These are phyloP conservation scores for Paecilomyces variotii DNA, from an alignment of 2,329 filamentous ascomycete genomes.

Conservation along the genomic window DNA sequence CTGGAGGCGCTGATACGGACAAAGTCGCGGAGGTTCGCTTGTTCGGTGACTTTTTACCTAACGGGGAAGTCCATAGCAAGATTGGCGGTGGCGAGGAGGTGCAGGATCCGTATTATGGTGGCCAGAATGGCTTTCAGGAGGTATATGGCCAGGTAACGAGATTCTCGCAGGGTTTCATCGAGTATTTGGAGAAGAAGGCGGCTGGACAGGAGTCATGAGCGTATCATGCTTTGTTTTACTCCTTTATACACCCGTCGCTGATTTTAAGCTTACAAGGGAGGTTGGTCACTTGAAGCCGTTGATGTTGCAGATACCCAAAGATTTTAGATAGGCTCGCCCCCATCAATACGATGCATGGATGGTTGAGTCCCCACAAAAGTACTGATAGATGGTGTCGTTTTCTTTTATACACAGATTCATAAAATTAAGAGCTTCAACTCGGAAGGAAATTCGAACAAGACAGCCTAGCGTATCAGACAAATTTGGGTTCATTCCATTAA, in stretches of 20 bases:
- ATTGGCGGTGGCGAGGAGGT: slow-evolving; percentile 57
- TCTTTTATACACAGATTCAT: neutral
- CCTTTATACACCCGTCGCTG: neutral
- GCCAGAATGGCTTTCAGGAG: slow-evolving; percentile 66
- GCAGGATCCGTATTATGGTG: slow-evolving; percentile 90
- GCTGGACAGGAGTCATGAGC: neutral
- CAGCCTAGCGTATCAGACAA: too few species aligned
- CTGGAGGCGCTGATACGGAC: slow-evolving; percentile 21
- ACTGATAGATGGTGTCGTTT: neutral
- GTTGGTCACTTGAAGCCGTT: neutral
- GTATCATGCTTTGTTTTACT: neutral
- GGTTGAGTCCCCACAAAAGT: neutral
- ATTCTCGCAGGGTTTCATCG: slow-evolving; percentile 70
- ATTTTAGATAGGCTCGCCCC: neutral
- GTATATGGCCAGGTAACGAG: slow-evolving; percentile 78
- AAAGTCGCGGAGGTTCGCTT: slow-evolving; percentile 57
- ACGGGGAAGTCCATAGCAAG: slow-evolving; percentile 34
- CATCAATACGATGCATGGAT: neutral
- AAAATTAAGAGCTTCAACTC: neutral
- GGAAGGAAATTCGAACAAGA: neutral
- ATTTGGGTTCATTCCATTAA: too few species aligned
- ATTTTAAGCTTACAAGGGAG: neutral
- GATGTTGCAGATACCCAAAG: neutral
- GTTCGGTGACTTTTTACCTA: slow-evolving; percentile 72
- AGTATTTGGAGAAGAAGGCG: slow-evolving; percentile 40